Conservation (phyloP, 2,329 filamentous ascomycete genomes). For the Aspergillus aculeatus region DNA sequence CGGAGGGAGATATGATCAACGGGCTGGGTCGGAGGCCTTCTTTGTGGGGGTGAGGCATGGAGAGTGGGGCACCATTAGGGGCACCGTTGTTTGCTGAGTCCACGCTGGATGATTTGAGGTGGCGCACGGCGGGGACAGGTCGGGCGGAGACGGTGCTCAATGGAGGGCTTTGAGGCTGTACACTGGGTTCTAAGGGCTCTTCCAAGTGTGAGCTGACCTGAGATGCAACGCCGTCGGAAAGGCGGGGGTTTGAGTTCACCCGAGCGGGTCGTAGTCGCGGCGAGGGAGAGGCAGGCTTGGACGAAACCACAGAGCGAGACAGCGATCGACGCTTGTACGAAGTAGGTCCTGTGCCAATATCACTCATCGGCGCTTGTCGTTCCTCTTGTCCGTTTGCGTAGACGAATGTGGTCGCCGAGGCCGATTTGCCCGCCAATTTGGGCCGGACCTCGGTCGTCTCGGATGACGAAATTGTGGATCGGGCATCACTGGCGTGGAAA, state of each 20-base stretch:
- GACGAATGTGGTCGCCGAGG: conserved; percentile 34
- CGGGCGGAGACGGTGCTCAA: conserved; percentile 19
- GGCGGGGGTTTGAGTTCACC: conserved; percentile 26
- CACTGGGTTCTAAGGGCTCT: conserved; percentile 16
- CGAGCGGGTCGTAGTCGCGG: conserved; percentile 33
- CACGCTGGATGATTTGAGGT: conserved; percentile 37
- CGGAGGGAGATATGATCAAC: conserved; percentile 28
- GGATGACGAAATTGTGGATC: conserved; percentile 42
- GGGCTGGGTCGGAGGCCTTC: conserved; percentile 34
- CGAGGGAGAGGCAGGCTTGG: conserved; percentile 27
- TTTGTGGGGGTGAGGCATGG: conserved; percentile 8
- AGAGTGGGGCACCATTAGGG: conserved; percentile 4
- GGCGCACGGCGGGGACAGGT: conserved; percentile 21
- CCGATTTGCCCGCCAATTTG: conserved; percentile 25
- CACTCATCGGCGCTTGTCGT: conserved; percentile 16
- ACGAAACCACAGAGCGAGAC: conserved; percentile 23
- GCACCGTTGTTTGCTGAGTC: conserved; percentile 23
- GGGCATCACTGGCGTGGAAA: conserved; percentile 85
- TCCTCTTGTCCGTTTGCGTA: conserved; percentile 41
- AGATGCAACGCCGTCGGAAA: conserved; percentile 22
- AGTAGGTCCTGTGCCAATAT: background rate
- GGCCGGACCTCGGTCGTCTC: conserved; percentile 31
- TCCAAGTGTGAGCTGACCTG: conserved; percentile 25
- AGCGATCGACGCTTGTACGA: conserved; percentile 30
- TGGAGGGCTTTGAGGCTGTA: conserved; percentile 23